Conservation (phyloP, 208 protist species). For the Phytomonas serpens region DNA sequence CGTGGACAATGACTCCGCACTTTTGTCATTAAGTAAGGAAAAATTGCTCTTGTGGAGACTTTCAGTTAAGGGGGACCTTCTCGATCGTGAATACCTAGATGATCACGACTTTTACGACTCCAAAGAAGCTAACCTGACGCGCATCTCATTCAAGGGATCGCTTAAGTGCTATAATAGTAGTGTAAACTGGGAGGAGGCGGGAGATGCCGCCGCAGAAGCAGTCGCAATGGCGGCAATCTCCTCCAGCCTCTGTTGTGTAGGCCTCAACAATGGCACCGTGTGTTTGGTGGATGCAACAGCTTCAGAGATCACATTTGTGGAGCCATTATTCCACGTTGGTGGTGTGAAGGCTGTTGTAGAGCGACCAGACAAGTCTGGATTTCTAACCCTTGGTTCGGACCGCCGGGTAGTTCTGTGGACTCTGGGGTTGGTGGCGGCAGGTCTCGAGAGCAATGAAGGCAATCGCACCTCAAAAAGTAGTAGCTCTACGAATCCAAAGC, state of each 20-base stretch:
- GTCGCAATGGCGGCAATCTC: constrained; percentile 58
- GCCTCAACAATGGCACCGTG: constrained; percentile 59
- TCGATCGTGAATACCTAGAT: neutral
- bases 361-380: constrained; percentile 50
- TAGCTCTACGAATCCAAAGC: constrained; percentile 6
- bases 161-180: neutral
- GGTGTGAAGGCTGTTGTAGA: constrained; percentile 55
- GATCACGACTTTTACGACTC: neutral
- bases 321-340: constrained; percentile 68
- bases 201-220: constrained; percentile 17
- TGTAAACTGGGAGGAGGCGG: neutral
- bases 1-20: constrained; percentile 70
- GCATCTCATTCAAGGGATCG: neutral
- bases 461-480: constrained; percentile 1
- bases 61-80: neutral
- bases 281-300: constrained; percentile 58
- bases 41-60: constrained; percentile 71
- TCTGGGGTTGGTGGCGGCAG: constrained; percentile 39
- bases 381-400: constrained; percentile 72
- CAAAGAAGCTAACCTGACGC: neutral
- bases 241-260: constrained; percentile 61
- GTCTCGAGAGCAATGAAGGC: neutral
- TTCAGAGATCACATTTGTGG: constrained; percentile 78
- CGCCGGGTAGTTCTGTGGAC: constrained; percentile 80
- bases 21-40: constrained; percentile 75